Conservation (phyloP, 495 filamentous ascomycete genomes). For the Penicilliopsis zonata region DNA sequence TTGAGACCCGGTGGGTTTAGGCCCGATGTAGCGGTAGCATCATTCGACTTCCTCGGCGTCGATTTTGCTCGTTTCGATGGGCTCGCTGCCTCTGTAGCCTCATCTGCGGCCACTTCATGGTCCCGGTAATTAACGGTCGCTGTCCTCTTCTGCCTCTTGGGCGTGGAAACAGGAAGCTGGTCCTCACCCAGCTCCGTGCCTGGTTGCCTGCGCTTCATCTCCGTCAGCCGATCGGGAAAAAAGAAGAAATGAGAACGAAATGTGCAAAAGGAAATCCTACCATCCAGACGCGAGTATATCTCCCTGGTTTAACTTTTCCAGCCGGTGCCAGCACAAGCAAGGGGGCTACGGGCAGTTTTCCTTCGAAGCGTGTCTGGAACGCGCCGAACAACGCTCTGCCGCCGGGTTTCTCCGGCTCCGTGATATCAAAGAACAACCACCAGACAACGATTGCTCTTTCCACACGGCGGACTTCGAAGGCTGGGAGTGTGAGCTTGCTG, state of each 20-base stretch:
- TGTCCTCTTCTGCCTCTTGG: slow-evolving; percentile 24
- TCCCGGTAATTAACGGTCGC: slow-evolving; percentile 18
- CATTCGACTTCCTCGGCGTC: slow-evolving; percentile 27
- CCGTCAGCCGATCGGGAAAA: slow-evolving; percentile 4
- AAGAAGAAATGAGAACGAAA: neutral
- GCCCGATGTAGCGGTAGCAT: slow-evolving; percentile 13
- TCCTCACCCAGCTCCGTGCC: slow-evolving; percentile 25
- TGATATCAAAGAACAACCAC: slow-evolving; percentile 11
- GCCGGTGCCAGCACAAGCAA: neutral
- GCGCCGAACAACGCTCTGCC: slow-evolving; percentile 2
- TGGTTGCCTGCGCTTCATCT: slow-evolving; percentile 38
- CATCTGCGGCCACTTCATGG: slow-evolving; percentile 14
- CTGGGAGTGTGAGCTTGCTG: too few species aligned
- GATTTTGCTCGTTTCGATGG: slow-evolving; percentile 18
- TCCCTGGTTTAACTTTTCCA: neutral
- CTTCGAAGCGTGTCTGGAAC: slow-evolving; percentile 10
- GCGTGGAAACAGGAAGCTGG: slow-evolving; percentile 25
- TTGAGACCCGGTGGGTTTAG: slow-evolving; percentile 31
- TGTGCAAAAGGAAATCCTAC: too few species aligned
- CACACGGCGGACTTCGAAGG: too few species aligned
- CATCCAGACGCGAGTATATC: neutral
- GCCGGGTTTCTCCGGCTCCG: slow-evolving; percentile 25
- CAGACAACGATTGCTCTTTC: too few species aligned
- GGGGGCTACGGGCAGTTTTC: neutral
- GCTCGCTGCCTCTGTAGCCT: slow-evolving; percentile 13